These are phyloP conservation scores for Stevia rebaudiana DNA, from an alignment of 140 eudicot genomes.

Conservation along the genomic window DNA sequence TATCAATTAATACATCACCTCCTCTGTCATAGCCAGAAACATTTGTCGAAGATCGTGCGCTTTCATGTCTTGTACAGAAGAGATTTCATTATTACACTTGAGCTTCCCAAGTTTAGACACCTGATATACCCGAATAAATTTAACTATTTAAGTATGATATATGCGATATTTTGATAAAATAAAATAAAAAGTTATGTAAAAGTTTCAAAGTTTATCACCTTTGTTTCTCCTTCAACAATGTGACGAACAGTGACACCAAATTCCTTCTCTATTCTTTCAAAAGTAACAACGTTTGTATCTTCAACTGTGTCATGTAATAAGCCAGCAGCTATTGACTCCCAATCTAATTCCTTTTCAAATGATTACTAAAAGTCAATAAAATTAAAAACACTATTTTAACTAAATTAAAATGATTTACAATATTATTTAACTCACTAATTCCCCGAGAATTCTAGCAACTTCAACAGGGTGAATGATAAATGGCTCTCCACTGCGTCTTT, in stretches of 20 bases:
- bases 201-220: conserved; percentile 41
- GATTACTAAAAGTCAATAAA: conserved; percentile 18
- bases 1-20: conserved; percentile 36
- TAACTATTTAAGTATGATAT: conserved; percentile 8
- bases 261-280: conserved; percentile 80
- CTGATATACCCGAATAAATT: conserved; percentile 28
- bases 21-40: conserved; percentile 96
- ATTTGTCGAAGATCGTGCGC: conserved; percentile 91
- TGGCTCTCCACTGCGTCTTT: conserved; percentile 87
- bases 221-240: conserved; percentile 99
- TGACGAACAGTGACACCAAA: conserved; percentile 87
- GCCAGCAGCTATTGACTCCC: conserved; percentile 99
- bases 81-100: conserved; percentile 59
- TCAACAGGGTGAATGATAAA: conserved; percentile 85
- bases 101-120: conserved; percentile 91
- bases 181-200: background rate
- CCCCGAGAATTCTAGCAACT: conserved; percentile 85
- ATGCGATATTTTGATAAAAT: background rate
- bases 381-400: background rate
- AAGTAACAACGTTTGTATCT: conserved; percentile 87
- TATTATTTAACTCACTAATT: conserved; percentile 51
- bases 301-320: conserved; percentile 95
- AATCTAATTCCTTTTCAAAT: conserved; percentile 79
- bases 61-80: conserved; percentile 80
- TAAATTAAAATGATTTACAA: background rate